Conservation (phyloP, 306 rosid species). For the Quercus dentata region DNA sequence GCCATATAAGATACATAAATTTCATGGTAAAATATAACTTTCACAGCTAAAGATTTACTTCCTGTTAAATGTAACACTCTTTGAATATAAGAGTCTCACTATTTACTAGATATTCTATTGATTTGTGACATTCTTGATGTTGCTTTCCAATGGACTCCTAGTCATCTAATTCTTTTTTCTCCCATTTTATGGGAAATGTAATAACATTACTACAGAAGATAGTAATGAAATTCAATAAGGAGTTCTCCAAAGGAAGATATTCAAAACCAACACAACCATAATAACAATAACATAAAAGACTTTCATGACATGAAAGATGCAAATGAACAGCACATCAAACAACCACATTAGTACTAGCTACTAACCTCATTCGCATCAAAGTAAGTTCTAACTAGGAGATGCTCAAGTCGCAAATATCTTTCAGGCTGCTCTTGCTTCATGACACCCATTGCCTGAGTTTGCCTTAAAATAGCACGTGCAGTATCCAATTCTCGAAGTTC, state of each 20-base stretch:
- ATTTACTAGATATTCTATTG: background rate
- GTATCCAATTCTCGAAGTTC: slow-evolving; percentile 98
- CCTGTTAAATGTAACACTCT: background rate
- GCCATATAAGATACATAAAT: background rate
- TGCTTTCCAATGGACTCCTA: background rate
- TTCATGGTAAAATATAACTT: background rate
- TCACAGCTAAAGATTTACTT: background rate
- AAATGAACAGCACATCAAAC: background rate
- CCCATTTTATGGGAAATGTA: no score
- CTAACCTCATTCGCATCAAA: slow-evolving; percentile 95
- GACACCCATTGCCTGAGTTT: slow-evolving; percentile 99
- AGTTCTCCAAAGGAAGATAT: background rate
- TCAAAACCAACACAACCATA: background rate
- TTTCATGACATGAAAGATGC: slow-evolving; percentile 4
- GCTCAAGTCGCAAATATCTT: slow-evolving; percentile 94
- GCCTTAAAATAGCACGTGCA: slow-evolving; percentile 91
- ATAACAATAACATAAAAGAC: background rate
- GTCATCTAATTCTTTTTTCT: no score
- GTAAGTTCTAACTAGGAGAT: slow-evolving; percentile 92
- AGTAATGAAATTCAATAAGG: background rate
- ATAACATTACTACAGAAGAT: background rate
- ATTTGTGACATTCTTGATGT: background rate
- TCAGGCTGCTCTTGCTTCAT: slow-evolving; percentile 99
- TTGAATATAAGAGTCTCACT: background rate
- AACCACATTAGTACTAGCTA: background rate